Conservation (phyloP, 2,329 filamentous ascomycete species). For the Cladorrhinum sp. region DNA sequence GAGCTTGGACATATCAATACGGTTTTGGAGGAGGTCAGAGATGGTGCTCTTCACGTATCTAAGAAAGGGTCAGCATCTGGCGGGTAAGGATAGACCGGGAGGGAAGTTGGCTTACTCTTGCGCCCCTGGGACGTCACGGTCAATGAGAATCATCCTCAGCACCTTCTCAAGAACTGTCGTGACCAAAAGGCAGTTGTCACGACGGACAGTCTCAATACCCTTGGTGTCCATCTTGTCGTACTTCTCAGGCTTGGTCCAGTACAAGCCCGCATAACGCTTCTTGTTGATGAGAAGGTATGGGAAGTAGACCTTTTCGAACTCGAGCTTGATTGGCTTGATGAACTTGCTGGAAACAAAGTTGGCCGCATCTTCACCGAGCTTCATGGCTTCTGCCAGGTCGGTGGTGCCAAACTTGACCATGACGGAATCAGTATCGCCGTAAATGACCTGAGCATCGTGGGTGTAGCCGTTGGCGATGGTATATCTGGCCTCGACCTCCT, state of each 20-base stretch:
- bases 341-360: slow-evolving; percentile 88
- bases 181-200: slow-evolving; percentile 93
- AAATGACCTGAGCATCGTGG: slow-evolving; percentile 94
- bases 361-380: slow-evolving; percentile 88
- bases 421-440: slow-evolving; percentile 98
- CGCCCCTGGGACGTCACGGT: slow-evolving; percentile 83
- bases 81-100: not conserved
- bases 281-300: slow-evolving; percentile 99
- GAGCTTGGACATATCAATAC: slow-evolving; percentile 97
- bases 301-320: slow-evolving; percentile 99
- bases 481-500: slow-evolving; percentile 89
- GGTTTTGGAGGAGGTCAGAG: slow-evolving; percentile 92
- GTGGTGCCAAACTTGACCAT: slow-evolving; percentile 98
- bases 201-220: slow-evolving; percentile 94
- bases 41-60: slow-evolving; percentile 97
- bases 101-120: slow-evolving; percentile 86
- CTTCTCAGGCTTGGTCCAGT: slow-evolving; percentile 92
- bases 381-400: slow-evolving; percentile 87
- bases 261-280: slow-evolving; percentile 97
- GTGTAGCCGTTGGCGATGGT: slow-evolving; percentile 91
- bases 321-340: slow-evolving; percentile 93
- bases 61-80: slow-evolving; percentile 11
- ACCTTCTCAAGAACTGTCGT: slow-evolving; percentile 98
- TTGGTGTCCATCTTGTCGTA: slow-evolving; percentile 99
- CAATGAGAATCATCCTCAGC: slow-evolving; percentile 90